Conservation (phyloP, 1,139 yeast genomes). For the Groenewaldozyma sp. region DNA sequence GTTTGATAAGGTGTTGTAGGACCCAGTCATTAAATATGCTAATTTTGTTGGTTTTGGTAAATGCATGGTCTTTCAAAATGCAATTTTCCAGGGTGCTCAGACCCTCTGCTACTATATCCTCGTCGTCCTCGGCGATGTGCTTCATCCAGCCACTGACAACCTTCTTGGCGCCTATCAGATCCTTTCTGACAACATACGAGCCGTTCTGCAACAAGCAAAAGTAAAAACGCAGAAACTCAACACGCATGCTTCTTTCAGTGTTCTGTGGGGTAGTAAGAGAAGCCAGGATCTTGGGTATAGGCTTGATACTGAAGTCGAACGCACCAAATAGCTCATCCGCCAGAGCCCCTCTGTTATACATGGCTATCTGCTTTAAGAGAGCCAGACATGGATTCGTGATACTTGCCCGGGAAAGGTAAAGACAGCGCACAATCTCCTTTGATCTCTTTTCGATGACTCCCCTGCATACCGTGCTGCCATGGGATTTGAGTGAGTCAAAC, state of each 20-base stretch:
- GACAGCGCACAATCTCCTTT: slow-evolving; percentile 60
- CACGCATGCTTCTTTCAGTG: slow-evolving; percentile 38
- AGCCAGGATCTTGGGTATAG: slow-evolving; percentile 51
- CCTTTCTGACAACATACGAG: slow-evolving; percentile 50
- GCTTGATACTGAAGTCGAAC: slow-evolving; percentile 59
- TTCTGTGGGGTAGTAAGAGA: slow-evolving; percentile 40
- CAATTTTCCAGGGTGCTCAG: slow-evolving; percentile 41
- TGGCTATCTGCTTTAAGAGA: slow-evolving; percentile 44
- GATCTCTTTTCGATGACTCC: slow-evolving; percentile 47
- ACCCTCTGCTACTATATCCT: slow-evolving; percentile 34
- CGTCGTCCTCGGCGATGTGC: slow-evolving; percentile 46
- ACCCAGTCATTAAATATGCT: slow-evolving; percentile 73
- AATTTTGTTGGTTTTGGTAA: slow-evolving; percentile 62
- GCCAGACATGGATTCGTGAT: slow-evolving; percentile 54
- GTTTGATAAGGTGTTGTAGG: slow-evolving; percentile 46
- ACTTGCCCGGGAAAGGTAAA: slow-evolving; percentile 49
- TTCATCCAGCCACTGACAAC: slow-evolving; percentile 63
- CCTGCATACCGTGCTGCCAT: slow-evolving; percentile 35
- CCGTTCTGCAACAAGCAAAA: slow-evolving; percentile 41
- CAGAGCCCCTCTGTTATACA: slow-evolving; percentile 41
- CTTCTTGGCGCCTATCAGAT: slow-evolving; percentile 46
- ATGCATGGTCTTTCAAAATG: slow-evolving; percentile 51
- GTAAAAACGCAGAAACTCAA: slow-evolving; percentile 54
- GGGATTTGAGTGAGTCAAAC: slow-evolving; percentile 14
- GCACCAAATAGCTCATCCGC: slow-evolving; percentile 50